A percentile compares a stretch with the other conserved stretches of the same genome.
Evolutionary conservation across 2,329 filamentous ascomycete genomes (phyloP).

Genomic region (Lasiodiplodia gonubiensis): DNA sequence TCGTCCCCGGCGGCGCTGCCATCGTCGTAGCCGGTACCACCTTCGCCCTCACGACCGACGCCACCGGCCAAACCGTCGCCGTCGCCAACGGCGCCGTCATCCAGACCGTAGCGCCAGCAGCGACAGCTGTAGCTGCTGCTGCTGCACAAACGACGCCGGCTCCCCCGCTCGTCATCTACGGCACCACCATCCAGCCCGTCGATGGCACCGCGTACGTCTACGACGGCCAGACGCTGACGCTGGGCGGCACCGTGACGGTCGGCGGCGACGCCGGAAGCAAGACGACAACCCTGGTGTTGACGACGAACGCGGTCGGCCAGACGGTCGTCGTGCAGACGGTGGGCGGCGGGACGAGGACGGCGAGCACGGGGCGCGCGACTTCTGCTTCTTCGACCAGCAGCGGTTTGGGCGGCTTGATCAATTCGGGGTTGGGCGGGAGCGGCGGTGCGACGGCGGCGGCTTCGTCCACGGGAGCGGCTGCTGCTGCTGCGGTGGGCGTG

Average conservation of each 20-base stretch:
- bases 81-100: neutral
- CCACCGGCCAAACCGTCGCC: neutral
- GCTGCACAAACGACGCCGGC: neutral
- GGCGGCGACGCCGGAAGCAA: neutral
- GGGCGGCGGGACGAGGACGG: neutral
- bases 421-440: constrained; percentile 4
- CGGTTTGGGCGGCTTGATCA: constrained; percentile 6
- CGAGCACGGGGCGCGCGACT: no score
- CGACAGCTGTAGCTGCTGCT: neutral
- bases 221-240: constrained; percentile 2
- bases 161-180: constrained; percentile 4
- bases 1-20: neutral
- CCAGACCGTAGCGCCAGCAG: neutral
- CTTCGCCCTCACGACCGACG: neutral
- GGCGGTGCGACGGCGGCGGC: neutral
- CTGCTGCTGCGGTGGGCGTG: neutral
- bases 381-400: neutral
- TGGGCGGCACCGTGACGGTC: constrained; percentile 4
- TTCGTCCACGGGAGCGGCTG: constrained; percentile 11
- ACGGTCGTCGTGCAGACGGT: constrained; percentile 20
- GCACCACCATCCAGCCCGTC: constrained; percentile 1
- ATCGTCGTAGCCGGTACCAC: neutral
- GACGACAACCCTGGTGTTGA: constrained; percentile 16
- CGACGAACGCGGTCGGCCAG: constrained; percentile 19
- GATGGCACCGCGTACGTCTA: constrained; percentile 6